phyloP scores from a whole-genome alignment of 305 asterid species.

The Fraxinus sp. region DNA sequence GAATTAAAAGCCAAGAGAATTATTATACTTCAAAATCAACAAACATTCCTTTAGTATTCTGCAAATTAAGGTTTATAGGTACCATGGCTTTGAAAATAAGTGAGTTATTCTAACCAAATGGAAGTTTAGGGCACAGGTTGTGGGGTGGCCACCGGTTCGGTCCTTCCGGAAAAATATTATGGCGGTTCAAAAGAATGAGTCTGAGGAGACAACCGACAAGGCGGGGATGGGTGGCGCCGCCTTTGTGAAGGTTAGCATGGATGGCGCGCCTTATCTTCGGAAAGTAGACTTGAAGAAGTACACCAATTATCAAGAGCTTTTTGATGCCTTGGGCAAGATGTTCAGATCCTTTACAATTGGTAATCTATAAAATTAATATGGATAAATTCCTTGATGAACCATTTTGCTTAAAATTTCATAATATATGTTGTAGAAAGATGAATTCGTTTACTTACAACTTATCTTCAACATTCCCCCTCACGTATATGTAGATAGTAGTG shows the following conservation, averaged over 20 bases:
- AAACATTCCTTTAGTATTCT: neutral
- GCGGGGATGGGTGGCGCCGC: constrained; percentile 31
- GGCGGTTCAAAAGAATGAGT: constrained; percentile 43
- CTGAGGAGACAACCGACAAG: constrained; percentile 37
- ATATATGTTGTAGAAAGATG: neutral
- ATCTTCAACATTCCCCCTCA: neutral
- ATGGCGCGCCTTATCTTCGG: constrained; percentile 83
- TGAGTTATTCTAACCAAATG: neutral
- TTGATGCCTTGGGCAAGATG: constrained; percentile 66
- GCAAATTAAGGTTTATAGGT: neutral
- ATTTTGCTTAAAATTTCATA: neutral
- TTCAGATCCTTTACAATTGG: constrained; percentile 63
- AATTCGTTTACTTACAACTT: neutral
- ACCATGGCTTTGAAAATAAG: neutral
- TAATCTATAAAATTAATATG: constrained; percentile 5
- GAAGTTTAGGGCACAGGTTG: constrained; percentile 74
- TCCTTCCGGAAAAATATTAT: constrained; percentile 60
- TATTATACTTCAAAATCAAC: neutral
- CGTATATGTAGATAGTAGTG: neutral
- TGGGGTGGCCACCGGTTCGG: constrained; percentile 98
- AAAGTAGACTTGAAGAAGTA: constrained; percentile 72
- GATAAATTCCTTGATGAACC: neutral
- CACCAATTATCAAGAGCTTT: constrained; percentile 56
- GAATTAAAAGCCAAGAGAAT: neutral
- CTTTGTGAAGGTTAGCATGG: constrained; percentile 79